Evolutionary conservation across 805 yeast species (phyloP).

Genomic region (Sugiyamaella boreocaroliniensis): DNA sequence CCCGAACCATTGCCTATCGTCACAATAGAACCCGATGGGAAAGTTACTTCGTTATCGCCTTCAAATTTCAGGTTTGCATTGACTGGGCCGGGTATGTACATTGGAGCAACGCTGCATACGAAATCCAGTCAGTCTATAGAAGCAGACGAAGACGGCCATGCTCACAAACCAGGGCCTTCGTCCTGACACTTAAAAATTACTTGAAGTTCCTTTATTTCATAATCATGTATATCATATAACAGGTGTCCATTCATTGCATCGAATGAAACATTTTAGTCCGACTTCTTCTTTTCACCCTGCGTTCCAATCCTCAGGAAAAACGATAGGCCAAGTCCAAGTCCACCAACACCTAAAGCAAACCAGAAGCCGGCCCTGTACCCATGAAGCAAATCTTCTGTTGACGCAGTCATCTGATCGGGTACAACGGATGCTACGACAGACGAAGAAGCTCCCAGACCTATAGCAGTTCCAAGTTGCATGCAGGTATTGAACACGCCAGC

Average conservation of each 20-base stretch:
- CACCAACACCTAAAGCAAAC: constrained; percentile 34
- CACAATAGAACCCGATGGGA: background rate
- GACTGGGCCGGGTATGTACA: constrained; percentile 4
- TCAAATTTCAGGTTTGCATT: background rate
- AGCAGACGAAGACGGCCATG: background rate
- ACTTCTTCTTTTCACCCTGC: constrained; percentile 10
- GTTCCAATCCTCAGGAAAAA: constrained; percentile 33
- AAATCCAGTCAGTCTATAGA: background rate
- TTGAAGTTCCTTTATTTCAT: no score
- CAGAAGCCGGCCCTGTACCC: constrained; percentile 35
- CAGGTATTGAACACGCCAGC: constrained; percentile 45
- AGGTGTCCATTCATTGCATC: no score
- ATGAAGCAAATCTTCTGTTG: constrained; percentile 24
- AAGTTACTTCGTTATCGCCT: background rate
- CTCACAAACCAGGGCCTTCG: no score
- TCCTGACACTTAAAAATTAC: no score
- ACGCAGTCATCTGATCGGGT: constrained; percentile 8
- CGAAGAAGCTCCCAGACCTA: constrained; percentile 38
- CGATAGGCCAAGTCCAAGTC: constrained; percentile 25
- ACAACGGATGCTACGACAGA: constrained; percentile 28
- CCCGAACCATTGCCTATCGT: background rate
- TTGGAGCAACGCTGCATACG: constrained; percentile 3
- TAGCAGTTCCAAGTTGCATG: constrained; percentile 35
- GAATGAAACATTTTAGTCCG: no score
- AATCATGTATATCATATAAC: no score